Evolutionary conservation across 2,329 filamentous ascomycete genomes (phyloP), one percentile per base, ranked within the genome.

Genomic region (Fusarium duplospermum): DNA sequence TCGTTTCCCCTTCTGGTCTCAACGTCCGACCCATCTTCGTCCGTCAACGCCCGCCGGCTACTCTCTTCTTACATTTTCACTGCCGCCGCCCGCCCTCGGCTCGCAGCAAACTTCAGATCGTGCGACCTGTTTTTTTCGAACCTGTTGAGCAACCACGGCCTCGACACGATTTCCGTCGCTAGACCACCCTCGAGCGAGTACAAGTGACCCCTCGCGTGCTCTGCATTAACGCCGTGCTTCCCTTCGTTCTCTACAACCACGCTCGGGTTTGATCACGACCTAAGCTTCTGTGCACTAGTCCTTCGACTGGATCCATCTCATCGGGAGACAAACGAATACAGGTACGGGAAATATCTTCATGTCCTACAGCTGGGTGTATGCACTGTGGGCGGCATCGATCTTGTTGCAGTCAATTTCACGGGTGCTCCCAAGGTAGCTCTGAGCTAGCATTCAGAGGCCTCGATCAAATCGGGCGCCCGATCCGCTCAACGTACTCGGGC

Each of bases 41-140:
- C 65, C 62, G 62, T 29, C 38, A 65, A 38, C 50, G 62, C 52
- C 47, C 52, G 38, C 47, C 69, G 62, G 71, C 22, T 74, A 62
- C 68, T n/a, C 71, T 70, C 47, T 64, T 54, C 70, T 66, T 69
- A 64, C 67, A 67, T 58, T 64, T 70, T 62, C 67, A 59, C 79
- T 81, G 79, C 72, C 62, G 70, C 65, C 68, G 52, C 73, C 78
- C 78, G 67, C 35, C 36, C 35, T 63, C 42, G 69, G 69, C 57
- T 64, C 71, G 75, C 73, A 78, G 73, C 67, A 76, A 77, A 76
- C 77, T 72, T 72, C 72, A 73, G 72, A 74, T 66, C 52, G 47
- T 59, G 63, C 71, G 64, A 64, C 18, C 38, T 47, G 36, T 74
- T 69, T 64, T 31, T 56, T 74, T 58, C 31, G 47, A 75, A 64